Evolutionary conservation across 257 asterid genomes (phyloP), one percentile per base, ranked within the genome.

Genomic region (Lycium ferocissimum): DNA sequence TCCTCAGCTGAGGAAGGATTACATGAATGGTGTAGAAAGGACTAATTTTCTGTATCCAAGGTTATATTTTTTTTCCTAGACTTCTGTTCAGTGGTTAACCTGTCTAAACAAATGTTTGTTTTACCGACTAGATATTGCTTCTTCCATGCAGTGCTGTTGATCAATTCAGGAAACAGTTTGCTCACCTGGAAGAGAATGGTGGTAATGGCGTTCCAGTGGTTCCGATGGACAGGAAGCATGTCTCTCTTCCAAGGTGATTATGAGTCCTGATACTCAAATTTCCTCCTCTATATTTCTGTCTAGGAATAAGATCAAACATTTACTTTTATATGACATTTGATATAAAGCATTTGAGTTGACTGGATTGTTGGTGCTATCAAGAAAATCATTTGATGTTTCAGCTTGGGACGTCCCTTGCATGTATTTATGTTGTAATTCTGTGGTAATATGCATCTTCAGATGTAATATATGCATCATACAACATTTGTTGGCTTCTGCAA

Each of bases 1-100:
- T 90, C 98, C 97, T 85, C 98, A 93, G 91, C 92, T 93, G 76
- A 90, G 90, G 88, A 90, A 93, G 89, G 98, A 94, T 88, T 91
- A 92, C 88, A 63, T 92, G 84, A 92, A 91, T 81, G 98, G 98
- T 72, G 82, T 89, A 70, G 97, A 91, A 88, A 87, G 94, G 89
- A 86, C 97, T 54, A 92, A 89, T 76, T 94, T 91, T 85, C 91
- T 92, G 53, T 94, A 94, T 87, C 98, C 97, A 6, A 94, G 98
- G 98, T 94, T 59, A 22, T 63, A n/a, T 58, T 3, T 51, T 73
- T 18, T 86, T 83, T 57, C 33, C 58, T 73, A 14, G 80, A 51
- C 18, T 15, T 63, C 73, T 81, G 40, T 72, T 20, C 71, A 63
- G 45, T 9, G 5, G 54, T 15, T 9, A 20, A n/a, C 78, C 53